Evolutionary conservation across 1,284 basidiomycete species (phyloP).

Genomic region (Gymnopus androsaceus): DNA sequence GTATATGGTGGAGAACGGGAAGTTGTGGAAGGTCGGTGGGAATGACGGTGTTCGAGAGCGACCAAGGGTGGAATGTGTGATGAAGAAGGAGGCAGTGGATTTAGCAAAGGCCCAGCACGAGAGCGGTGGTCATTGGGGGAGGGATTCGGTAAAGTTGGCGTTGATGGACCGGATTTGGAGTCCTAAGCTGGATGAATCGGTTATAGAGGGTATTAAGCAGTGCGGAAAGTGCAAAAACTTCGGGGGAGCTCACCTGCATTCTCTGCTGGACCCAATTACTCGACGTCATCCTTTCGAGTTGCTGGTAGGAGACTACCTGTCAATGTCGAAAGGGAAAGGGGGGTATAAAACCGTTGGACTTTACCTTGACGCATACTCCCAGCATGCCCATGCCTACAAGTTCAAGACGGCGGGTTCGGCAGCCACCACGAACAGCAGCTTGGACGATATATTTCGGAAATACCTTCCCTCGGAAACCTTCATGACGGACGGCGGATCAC

Average conservation of each 20-base stretch:
- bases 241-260: constrained; percentile 26
- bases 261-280: constrained; percentile 37
- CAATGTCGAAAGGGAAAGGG: constrained; percentile 34
- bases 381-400: constrained; percentile 30
- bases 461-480: constrained; percentile 32
- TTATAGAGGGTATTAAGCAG: constrained; percentile 29
- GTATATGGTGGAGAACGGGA: constrained; percentile 34
- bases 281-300: constrained; percentile 37
- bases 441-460: constrained; percentile 25
- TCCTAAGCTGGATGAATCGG: constrained; percentile 30
- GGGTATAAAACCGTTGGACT: constrained; percentile 30
- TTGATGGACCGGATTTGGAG: too few species aligned
- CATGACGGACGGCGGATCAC: constrained; percentile 39
- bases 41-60: constrained; percentile 20
- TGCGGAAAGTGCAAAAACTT: constrained; percentile 33
- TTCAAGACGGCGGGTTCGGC: constrained; percentile 26
- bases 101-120: constrained; percentile 20
- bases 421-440: constrained; percentile 26
- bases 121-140: constrained; percentile 30
- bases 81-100: constrained; percentile 17
- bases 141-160: constrained; percentile 29
- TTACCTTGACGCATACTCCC: constrained; percentile 30
- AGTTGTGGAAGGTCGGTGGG: constrained; percentile 25
- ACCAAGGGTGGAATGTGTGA: constrained; percentile 23
- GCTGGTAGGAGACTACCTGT: constrained; percentile 35